phyloP scores from a whole-genome alignment of 179 eudicot genomes.

The Gypsophila paniculata region DNA sequence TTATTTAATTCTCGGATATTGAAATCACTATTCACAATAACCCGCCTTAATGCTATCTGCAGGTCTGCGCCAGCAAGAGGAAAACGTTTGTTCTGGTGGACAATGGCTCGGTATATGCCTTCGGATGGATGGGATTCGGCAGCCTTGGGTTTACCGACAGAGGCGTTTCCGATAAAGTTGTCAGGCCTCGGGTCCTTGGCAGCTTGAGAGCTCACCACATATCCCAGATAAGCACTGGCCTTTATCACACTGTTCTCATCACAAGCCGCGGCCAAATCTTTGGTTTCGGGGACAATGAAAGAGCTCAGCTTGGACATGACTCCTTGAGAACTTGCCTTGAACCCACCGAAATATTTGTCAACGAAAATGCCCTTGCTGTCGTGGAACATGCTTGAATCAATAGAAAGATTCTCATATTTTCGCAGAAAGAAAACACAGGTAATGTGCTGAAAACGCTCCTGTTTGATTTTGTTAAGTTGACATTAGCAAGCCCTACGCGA shows the following conservation, averaged over 20 bases:
- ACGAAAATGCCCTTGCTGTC: conserved; percentile 25
- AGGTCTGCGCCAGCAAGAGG: conserved; percentile 98
- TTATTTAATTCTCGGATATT: neutral
- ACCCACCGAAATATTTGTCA: conserved; percentile 66
- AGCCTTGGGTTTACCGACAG: conserved; percentile 86
- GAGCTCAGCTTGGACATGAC: conserved; percentile 91
- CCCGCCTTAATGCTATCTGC: conserved; percentile 14
- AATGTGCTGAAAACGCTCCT: too few species aligned
- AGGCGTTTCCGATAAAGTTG: conserved; percentile 66
- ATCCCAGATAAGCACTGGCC: conserved; percentile 87
- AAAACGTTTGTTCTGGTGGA: conserved; percentile 81
- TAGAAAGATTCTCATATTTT: too few species aligned
- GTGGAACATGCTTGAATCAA: neutral
- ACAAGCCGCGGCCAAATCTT: conserved; percentile 66
- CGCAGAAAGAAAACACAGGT: too few species aligned
- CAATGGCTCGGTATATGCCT: conserved; percentile 68
- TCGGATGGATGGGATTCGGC: conserved; percentile 98
- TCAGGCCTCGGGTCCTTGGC: conserved; percentile 52
- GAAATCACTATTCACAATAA: conserved; percentile 1
- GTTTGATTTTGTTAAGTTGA: too few species aligned
- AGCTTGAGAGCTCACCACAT: conserved; percentile 67
- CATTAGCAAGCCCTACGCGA: too few species aligned
- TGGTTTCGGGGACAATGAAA: conserved; percentile 93
- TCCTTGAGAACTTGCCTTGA: conserved; percentile 62
- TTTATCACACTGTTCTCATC: conserved; percentile 79